Conservation (phyloP, 2,329 filamentous ascomycete genomes). For the Didymella lethalis region DNA sequence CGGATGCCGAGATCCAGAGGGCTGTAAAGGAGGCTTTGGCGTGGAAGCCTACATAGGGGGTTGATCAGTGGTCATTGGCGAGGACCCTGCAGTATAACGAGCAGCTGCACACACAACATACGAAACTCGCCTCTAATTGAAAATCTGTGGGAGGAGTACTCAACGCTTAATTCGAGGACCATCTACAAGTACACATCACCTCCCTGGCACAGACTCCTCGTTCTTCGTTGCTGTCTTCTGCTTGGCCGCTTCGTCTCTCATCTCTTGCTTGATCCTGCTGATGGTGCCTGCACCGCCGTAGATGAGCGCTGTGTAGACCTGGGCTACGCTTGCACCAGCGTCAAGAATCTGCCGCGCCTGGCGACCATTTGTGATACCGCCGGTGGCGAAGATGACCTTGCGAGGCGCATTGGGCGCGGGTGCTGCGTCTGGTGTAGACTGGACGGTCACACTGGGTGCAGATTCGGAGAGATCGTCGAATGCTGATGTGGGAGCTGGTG, state of each 20-base stretch:
- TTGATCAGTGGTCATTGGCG: too few species aligned
- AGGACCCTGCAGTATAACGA: too few species aligned
- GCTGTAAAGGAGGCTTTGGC: neutral
- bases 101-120: neutral
- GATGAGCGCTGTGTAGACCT: conserved; percentile 84
- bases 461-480: conserved; percentile 43
- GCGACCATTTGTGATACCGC: conserved; percentile 87
- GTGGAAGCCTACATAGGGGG: neutral
- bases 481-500: conserved; percentile 34
- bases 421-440: conserved; percentile 29
- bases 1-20: conserved; percentile 14
- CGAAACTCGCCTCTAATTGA: neutral
- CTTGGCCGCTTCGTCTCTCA: conserved; percentile 53
- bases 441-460: conserved; percentile 36
- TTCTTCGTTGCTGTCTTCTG: conserved; percentile 32
- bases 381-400: conserved; percentile 92
- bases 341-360: conserved; percentile 84
- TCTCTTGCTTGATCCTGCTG: conserved; percentile 60
- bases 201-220: conserved; percentile 2
- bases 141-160: neutral
- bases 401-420: conserved; percentile 47
- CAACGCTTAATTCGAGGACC: neutral
- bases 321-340: conserved; percentile 87
- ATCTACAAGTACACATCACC: conserved; percentile 5
- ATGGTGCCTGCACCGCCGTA: conserved; percentile 70